These are phyloP conservation scores for Solanum lycopersicoides DNA, from an alignment of 257 asterid genomes.

Conservation along the genomic window DNA sequence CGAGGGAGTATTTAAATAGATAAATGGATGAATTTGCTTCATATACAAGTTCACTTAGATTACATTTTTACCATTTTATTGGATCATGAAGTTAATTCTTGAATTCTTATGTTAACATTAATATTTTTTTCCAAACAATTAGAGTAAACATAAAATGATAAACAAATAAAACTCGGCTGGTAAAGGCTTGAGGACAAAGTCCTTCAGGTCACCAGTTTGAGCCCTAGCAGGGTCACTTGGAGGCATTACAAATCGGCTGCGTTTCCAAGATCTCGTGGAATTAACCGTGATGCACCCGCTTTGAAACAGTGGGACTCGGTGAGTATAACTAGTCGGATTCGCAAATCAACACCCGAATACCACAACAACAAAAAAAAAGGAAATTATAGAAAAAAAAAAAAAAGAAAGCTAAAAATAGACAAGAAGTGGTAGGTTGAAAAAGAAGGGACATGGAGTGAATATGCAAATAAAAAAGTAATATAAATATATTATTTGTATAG, in stretches of 20 bases:
- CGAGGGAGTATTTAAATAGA: background rate
- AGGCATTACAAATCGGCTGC: no score
- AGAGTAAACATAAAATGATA: background rate
- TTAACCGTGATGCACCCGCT: no score
- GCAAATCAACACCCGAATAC: no score
- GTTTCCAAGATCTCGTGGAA: no score
- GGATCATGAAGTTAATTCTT: background rate
- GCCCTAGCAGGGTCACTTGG: no score
- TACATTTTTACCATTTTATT: background rate
- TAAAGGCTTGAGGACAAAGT: no score
- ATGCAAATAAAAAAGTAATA: background rate
- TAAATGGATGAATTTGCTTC: background rate
- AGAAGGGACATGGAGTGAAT: background rate
- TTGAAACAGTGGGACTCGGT: no score
- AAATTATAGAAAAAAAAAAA: background rate
- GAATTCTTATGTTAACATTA: background rate
- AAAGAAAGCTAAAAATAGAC: background rate
- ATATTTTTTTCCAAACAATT: background rate
- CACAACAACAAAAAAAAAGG: background rate
- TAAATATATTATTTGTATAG: background rate
- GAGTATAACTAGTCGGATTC: rapidly evolving
- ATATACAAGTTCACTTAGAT: background rate
- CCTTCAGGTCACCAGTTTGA: no score
- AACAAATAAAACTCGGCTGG: background rate
- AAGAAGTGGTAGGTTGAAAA: background rate